Evolutionary conservation across 257 asterid genomes (phyloP).

Genomic region (Marsdenia floribunda): DNA sequence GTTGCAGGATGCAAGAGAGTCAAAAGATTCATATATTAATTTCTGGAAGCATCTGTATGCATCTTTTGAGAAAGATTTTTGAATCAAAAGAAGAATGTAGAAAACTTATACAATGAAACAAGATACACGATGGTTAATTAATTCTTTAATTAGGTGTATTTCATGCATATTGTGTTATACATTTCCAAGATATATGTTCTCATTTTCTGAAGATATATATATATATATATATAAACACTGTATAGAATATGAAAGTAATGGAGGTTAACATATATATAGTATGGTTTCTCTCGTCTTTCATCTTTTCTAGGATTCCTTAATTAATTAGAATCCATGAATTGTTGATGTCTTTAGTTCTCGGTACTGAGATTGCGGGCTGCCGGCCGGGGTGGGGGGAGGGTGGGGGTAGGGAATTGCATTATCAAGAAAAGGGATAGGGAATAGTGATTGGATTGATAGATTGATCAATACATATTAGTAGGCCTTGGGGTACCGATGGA

Average conservation of each 20-base stretch:
- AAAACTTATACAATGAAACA: neutral
- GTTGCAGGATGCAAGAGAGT: neutral
- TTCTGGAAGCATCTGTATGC: conserved; percentile 12
- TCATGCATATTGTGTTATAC: neutral
- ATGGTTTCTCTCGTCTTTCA: neutral
- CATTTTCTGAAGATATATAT: neutral
- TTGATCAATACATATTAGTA: neutral
- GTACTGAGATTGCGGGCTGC: too few species aligned
- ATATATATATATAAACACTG: too few species aligned
- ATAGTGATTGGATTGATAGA: conserved; percentile 5
- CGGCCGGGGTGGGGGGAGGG: too few species aligned
- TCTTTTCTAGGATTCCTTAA: neutral
- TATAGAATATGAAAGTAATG: conserved; percentile 10
- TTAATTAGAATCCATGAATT: neutral
- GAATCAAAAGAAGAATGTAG: conserved; percentile 7
- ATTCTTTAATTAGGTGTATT: neutral
- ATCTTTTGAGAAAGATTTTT: conserved; percentile 5
- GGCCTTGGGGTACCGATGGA: too few species aligned
- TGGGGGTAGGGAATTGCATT: neutral
- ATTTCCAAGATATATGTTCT: neutral
- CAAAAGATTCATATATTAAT: neutral
- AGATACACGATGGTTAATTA: too few species aligned
- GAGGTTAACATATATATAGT: neutral
- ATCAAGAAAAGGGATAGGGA: neutral
- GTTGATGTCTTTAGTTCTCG: conserved; percentile 11